Percentiles rank a stretch among this genome's conserved stretches.
phyloP scores from a whole-genome alignment of 331 rosid species.

The Quercus phellos region DNA sequence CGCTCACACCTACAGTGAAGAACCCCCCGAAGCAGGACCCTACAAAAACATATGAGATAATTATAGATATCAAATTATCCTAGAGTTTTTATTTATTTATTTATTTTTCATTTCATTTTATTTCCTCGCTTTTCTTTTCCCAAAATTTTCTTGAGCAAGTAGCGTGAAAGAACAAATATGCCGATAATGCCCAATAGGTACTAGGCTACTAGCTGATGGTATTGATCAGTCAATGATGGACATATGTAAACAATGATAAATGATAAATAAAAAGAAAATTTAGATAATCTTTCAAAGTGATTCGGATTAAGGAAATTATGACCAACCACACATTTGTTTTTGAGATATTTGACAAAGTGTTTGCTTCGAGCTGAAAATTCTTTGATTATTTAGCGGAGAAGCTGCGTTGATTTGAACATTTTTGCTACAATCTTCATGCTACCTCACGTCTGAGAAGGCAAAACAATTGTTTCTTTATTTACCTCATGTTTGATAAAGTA shows the following conservation, averaged over 20 bases:
- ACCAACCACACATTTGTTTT: background rate
- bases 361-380: background rate
- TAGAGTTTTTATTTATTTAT: too few relatives aligned
- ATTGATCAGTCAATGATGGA: background rate
- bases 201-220: background rate
- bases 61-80: too few relatives aligned
- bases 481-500: background rate
- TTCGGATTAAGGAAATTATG: background rate
- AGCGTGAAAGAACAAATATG: background rate
- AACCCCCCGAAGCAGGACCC: too few relatives aligned
- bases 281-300: background rate
- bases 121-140: background rate
- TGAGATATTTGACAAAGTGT: background rate
- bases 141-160: background rate
- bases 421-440: background rate
- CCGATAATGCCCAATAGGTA: background rate
- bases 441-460: background rate
- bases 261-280: background rate
- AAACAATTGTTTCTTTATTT: too few relatives aligned
- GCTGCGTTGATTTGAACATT: background rate
- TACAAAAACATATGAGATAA: too few relatives aligned
- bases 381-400: background rate
- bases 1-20: too few relatives aligned
- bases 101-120: background rate
- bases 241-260: background rate